Conservation (phyloP, 1,139 yeast genomes). For the Pichia sp. region DNA sequence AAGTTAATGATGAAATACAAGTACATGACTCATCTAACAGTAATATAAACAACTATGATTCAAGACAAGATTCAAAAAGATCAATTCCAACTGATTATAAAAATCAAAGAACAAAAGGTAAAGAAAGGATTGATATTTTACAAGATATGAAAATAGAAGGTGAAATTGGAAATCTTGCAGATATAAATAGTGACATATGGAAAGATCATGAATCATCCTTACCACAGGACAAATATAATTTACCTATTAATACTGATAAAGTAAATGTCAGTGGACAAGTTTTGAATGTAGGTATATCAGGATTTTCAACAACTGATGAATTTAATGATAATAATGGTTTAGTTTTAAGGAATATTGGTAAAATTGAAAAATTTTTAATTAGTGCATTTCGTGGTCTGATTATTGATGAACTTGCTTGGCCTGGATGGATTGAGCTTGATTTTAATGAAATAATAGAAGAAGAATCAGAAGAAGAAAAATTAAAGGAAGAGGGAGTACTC, state of each 20-base stretch:
- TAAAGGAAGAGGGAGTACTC: not conserved
- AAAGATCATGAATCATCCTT: not conserved
- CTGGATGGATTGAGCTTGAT: conserved; percentile 89
- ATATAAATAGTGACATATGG: conserved; percentile 6
- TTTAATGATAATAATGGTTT: conserved; percentile 36
- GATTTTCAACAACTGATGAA: not conserved
- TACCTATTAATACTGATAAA: not conserved
- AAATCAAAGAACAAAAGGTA: conserved; percentile 27
- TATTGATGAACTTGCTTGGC: conserved; percentile 92
- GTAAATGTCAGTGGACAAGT: not conserved
- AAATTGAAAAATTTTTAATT: conserved; percentile 79
- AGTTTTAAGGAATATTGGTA: conserved; percentile 80
- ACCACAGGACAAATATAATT: not conserved
- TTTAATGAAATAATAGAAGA: conserved; percentile 33
- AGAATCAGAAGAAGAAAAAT: not conserved
- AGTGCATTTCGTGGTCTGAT: conserved; percentile 67
- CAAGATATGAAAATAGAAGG: conserved; percentile 77
- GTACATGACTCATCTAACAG: not conserved
- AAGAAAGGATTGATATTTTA: conserved; percentile 72
- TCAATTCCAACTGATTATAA: conserved; percentile 11
- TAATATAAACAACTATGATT: conserved; percentile 6
- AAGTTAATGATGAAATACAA: not conserved
- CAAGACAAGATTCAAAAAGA: conserved; percentile 21
- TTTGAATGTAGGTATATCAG: not conserved
- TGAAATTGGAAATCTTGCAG: conserved; percentile 63